Conservation (phyloP, 83 land plant genomes). For the Picea abies region DNA sequence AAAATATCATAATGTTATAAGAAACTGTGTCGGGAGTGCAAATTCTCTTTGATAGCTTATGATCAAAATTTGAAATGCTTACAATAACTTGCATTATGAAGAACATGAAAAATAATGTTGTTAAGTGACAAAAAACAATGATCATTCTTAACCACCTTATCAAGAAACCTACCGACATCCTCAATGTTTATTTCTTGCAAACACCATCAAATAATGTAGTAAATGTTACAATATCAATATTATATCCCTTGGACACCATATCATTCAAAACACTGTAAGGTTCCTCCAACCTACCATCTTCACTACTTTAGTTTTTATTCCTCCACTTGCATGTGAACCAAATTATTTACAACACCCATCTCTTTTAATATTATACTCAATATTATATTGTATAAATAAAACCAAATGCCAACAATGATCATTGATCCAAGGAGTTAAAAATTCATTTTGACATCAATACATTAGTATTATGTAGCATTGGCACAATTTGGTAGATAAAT, state of each 20-base stretch:
- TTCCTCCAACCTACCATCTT: constrained; percentile 30
- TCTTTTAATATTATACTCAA: too few species aligned
- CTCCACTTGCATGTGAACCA: too few species aligned
- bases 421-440: too few species aligned
- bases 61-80: constrained; percentile 33
- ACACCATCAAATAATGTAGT: too few species aligned
- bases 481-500: too few species aligned
- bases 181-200: constrained; percentile 22
- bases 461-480: too few species aligned
- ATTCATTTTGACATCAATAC: too few species aligned
- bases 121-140: too few species aligned
- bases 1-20: constrained; percentile 50
- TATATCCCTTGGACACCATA: constrained; percentile 28
- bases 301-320: too few species aligned
- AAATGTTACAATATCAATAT: constrained; percentile 28
- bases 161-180: constrained; percentile 25
- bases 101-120: constrained; percentile 33
- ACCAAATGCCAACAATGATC: too few species aligned
- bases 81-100: constrained; percentile 21
- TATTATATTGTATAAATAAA: too few species aligned
- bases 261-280: constrained; percentile 27
- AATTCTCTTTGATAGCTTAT: constrained; percentile 5
- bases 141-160: constrained; percentile 22
- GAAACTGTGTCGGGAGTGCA: constrained; percentile 35
- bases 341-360: too few species aligned